These are phyloP conservation scores for Rhododendron ferrugineum DNA, from an alignment of 148 eudicot genomes.

Conservation along the genomic window DNA sequence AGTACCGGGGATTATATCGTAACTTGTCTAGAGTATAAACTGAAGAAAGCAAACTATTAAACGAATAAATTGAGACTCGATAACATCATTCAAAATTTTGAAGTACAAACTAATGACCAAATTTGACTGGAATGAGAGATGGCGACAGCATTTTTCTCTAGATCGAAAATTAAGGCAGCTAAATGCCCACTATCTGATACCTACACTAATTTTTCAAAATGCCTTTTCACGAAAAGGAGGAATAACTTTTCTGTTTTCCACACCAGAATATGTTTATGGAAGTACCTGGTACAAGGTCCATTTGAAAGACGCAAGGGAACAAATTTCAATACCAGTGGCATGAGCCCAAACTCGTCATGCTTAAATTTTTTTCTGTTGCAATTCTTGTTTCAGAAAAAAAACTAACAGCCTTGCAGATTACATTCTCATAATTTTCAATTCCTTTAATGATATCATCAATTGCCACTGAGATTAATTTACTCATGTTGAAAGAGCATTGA, in stretches of 20 bases:
- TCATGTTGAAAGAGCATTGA: not conserved
- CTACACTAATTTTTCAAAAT: not conserved
- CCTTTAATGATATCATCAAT: not conserved
- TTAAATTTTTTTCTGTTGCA: not conserved
- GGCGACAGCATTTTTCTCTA: not conserved
- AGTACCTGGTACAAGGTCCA: not conserved
- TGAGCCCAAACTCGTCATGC: not conserved
- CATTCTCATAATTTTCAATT: not conserved
- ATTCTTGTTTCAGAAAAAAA: not conserved
- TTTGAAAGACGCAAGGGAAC: not conserved
- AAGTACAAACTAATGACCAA: not conserved
- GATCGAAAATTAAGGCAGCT: not conserved
- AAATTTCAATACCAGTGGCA: not conserved
- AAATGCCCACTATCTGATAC: not conserved
- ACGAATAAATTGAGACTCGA: not conserved
- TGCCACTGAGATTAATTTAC: not conserved
- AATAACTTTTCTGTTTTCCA: not conserved
- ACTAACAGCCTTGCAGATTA: not conserved
- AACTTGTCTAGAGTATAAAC: not conserved
- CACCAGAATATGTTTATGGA: not conserved
- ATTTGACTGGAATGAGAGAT: not conserved
- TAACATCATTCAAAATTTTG: not conserved
- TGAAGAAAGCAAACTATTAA: not conserved
- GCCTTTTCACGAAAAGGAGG: not conserved
- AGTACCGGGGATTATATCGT: not conserved